These are phyloP conservation scores for Flaveria floridana DNA, from an alignment of 140 eudicot genomes.

Conservation along the genomic window DNA sequence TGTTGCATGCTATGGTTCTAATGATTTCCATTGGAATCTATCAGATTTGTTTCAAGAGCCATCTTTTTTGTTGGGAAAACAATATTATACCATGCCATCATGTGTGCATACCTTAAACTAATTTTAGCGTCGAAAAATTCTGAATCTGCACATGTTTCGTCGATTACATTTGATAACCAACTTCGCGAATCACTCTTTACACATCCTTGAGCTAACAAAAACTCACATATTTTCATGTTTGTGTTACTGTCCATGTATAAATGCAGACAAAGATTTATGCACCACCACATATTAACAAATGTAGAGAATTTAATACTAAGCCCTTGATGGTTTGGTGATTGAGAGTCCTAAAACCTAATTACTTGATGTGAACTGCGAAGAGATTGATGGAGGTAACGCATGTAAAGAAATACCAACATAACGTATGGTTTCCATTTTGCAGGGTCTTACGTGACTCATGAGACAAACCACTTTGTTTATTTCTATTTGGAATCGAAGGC, in stretches of 20 bases:
- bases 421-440: conserved; percentile 17
- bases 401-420: background rate
- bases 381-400: too few species aligned
- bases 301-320: background rate
- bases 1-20: background rate
- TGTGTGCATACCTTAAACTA: background rate
- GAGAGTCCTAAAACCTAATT: background rate
- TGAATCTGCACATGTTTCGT: background rate
- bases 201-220: background rate
- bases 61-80: background rate
- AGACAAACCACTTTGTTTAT: conserved; percentile 88
- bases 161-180: background rate
- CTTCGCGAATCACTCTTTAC: background rate
- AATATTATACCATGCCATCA: background rate
- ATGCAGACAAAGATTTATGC: background rate
- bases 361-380: background rate
- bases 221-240: background rate
- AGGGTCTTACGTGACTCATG: conserved; percentile 71
- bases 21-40: background rate
- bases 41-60: background rate
- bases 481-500: conserved; percentile 78
- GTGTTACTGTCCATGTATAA: background rate
- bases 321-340: background rate
- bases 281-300: background rate
- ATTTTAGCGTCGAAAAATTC: background rate